Evolutionary conservation across 192 early-diverging fungal species (phyloP), one percentile per base, ranked within the genome.

Genomic region (Lobosporangium transversale): DNA sequence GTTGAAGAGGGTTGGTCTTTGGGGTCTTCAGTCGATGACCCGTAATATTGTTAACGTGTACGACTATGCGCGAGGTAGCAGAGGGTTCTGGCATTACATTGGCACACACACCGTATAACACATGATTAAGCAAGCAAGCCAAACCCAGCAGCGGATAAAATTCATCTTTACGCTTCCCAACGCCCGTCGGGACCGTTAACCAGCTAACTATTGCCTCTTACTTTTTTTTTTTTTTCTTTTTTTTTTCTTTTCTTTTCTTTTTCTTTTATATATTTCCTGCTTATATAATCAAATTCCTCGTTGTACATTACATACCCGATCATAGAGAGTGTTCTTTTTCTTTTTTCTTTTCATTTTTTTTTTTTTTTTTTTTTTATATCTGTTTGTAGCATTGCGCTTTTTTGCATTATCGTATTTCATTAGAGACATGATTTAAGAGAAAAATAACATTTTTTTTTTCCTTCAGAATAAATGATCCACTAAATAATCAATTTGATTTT

Each of bases 1-100:
- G n/a, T 79, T 97, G 21, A 94, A 94, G 76, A 88, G 92, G 0
- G 90, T 98, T 43, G 96, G 95, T 20, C 83, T 91, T 62, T 98
- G 96, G 96, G 92, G 93, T 52, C 59, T 97, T 8, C 88, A 91
- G 32, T 89, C 89, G 33, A 83, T 94, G 58, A 89, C 88, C 5
- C 79, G 87, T 11, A 92, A 94, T 66, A 56, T 94, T 12, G 83
- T 89, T 26, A 84, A 83, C 36, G 66, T 94, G 1, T 79, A 93
- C 36, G 92, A 95, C 37, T 92, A 93, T 68, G 86, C 88, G 18
- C 79, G 87, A 33, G 91, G 91, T 21, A 87, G 85, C 56, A 87
- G 89, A 35, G 89, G 90, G 14, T 92, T 93, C 64, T 92, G 89
- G 81, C 81, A 85, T 40, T 89, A 82, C 21, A 71, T 80, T 21